phyloP scores from a whole-genome alignment of 2,329 filamentous ascomycete species.

The Neoscytalidium dimidiatum region DNA sequence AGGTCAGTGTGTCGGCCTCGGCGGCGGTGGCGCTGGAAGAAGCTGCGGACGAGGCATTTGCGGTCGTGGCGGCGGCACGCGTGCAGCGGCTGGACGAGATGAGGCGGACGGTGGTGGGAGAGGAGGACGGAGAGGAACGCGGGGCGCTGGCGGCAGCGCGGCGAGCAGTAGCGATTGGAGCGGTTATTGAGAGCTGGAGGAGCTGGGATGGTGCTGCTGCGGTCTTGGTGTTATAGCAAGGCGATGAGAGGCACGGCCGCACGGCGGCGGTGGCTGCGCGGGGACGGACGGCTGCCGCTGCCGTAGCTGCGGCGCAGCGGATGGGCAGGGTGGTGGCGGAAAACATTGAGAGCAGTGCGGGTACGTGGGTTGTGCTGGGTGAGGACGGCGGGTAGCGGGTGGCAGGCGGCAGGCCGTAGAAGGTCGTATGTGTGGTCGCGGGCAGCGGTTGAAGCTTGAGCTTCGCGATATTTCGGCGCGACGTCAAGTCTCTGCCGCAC shows the following conservation, averaged over 20 bases:
- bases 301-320: constrained; percentile 13
- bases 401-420: too few species aligned
- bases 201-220: neutral
- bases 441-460: constrained; percentile 9
- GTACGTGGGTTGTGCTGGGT: neutral
- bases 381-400: neutral
- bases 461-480: constrained; percentile 16
- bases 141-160: neutral
- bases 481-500: constrained; percentile 14
- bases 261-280: constrained; percentile 7
- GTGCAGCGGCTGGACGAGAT: neutral
- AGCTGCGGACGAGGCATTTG: neutral
- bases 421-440: neutral
- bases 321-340: constrained; percentile 8
- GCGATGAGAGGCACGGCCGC: constrained; percentile 4
- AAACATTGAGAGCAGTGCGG: constrained; percentile 13
- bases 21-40: neutral
- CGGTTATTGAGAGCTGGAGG: neutral
- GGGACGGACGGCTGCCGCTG: constrained; percentile 10
- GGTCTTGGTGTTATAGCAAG: constrained; percentile 7
- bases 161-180: neutral
- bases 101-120: neutral
- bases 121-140: neutral
- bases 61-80: neutral
- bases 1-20: constrained; percentile 50